Conservation (phyloP, 148 eudicot genomes). For the Vaccinium myrtillus region DNA sequence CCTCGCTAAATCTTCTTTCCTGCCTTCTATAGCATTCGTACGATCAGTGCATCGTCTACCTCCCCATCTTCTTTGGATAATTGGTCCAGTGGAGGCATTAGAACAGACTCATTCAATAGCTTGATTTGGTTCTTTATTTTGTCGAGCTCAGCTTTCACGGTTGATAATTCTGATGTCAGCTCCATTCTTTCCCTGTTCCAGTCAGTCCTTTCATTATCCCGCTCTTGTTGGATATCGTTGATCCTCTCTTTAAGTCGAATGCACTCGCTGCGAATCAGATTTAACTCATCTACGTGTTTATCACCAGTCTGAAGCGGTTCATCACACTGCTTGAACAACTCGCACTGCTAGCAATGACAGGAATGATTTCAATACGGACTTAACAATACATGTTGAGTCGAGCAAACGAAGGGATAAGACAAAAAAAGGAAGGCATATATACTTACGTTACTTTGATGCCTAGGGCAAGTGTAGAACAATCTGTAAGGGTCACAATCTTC, state of each 20-base stretch:
- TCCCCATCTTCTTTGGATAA: neutral
- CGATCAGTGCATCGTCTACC: neutral
- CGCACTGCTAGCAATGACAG: neutral
- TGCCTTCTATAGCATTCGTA: neutral
- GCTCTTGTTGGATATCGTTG: neutral
- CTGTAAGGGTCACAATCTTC: neutral
- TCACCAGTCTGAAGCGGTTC: neutral
- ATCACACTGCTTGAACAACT: neutral
- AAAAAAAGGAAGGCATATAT: neutral
- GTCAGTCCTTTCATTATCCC: neutral
- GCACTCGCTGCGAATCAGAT: neutral
- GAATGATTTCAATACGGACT: neutral
- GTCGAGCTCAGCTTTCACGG: neutral
- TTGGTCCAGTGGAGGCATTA: neutral
- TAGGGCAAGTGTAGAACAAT: neutral
- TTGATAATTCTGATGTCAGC: neutral
- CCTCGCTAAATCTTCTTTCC: neutral
- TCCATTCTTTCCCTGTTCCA: neutral
- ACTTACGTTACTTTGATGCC: neutral
- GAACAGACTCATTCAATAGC: neutral
- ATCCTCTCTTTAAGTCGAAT: neutral
- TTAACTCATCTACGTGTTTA: neutral
- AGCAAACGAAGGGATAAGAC: neutral
- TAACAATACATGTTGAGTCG: neutral
- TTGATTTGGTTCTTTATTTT: neutral